phyloP scores from a whole-genome alignment of 768 basidiomycete genomes.

The Piloderma croceum region DNA sequence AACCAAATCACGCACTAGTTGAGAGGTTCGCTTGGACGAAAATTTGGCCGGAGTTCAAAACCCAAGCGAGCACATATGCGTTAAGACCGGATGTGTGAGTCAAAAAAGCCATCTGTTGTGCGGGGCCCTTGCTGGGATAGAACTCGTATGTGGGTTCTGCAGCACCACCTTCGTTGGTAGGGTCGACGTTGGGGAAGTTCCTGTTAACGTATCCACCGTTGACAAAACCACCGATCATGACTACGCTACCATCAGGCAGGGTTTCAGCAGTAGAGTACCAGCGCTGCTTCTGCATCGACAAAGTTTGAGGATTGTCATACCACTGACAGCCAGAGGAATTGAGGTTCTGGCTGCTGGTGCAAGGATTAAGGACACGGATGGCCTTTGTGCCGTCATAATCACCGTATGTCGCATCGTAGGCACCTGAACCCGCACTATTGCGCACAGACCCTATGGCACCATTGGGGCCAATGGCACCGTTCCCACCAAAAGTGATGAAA shows the following conservation, averaged over 20 bases:
- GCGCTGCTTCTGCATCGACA: constrained; percentile 62
- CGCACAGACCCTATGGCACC: constrained; percentile 51
- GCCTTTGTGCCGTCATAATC: constrained; percentile 77
- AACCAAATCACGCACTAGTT: constrained; percentile 44
- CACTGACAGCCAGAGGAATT: constrained; percentile 52
- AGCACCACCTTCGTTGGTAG: constrained; percentile 55
- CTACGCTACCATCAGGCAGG: constrained; percentile 69
- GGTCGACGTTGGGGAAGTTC: constrained; percentile 66
- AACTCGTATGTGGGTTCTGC: constrained; percentile 84
- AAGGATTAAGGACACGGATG: constrained; percentile 81
- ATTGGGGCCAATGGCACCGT: constrained; percentile 63
- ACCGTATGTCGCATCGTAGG: constrained; percentile 62
- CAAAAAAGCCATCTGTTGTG: constrained; percentile 61
- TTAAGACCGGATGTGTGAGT: constrained; percentile 70
- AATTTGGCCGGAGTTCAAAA: constrained; percentile 73
- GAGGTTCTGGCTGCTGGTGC: constrained; percentile 45
- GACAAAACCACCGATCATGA: constrained; percentile 76
- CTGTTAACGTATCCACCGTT: constrained; percentile 77
- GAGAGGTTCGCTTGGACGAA: constrained; percentile 81
- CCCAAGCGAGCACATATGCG: constrained; percentile 67
- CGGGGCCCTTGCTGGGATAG: constrained; percentile 56
- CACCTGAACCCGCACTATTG: constrained; percentile 41
- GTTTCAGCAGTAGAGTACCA: constrained; percentile 81
- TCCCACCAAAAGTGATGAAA: constrained; percentile 71
- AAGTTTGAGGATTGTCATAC: constrained; percentile 60